Evolutionary conservation across 768 basidiomycete genomes (phyloP).

Genomic region (Boletus fagicola): DNA sequence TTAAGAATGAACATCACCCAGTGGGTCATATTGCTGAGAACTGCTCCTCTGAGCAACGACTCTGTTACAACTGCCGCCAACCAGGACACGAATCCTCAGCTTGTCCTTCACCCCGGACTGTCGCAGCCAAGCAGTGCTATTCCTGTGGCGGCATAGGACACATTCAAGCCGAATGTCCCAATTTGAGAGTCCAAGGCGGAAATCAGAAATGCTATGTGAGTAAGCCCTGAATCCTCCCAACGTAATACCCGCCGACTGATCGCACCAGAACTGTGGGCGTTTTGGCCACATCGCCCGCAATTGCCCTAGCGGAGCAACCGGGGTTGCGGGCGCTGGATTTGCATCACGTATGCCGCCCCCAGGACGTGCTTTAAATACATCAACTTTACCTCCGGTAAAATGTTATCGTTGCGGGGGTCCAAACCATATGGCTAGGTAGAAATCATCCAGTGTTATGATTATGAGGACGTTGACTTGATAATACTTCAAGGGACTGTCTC

Average conservation of each 20-base stretch:
- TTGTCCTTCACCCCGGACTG: conserved; percentile 80
- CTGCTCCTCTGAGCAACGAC: conserved; percentile 81
- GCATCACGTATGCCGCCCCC: conserved; percentile 70
- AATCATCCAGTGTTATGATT: conserved; percentile 1
- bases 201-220: conserved; percentile 85
- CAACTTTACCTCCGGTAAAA: conserved; percentile 77
- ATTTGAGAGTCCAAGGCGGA: conserved; percentile 63
- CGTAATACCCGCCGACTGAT: conserved; percentile 5
- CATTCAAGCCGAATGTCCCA: conserved; percentile 85
- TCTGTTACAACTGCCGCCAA: conserved; percentile 94
- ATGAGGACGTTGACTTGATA: conserved; percentile 5
- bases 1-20: conserved; percentile 32
- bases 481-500: conserved; percentile 66
- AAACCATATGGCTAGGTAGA: conserved; percentile 81
- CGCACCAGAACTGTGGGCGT: conserved; percentile 68
- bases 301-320: conserved; percentile 54
- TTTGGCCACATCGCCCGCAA: conserved; percentile 79
- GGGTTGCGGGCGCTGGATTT: conserved; percentile 45
- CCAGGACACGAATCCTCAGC: conserved; percentile 92
- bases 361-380: conserved; percentile 71
- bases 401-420: conserved; percentile 89
- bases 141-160: conserved; percentile 92
- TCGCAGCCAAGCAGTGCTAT: conserved; percentile 88
- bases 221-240: conserved; percentile 3
- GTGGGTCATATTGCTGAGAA: conserved; percentile 94